Evolutionary conservation across 1,284 basidiomycete species (phyloP).

Genomic region (Ganoderma lingzhi): DNA sequence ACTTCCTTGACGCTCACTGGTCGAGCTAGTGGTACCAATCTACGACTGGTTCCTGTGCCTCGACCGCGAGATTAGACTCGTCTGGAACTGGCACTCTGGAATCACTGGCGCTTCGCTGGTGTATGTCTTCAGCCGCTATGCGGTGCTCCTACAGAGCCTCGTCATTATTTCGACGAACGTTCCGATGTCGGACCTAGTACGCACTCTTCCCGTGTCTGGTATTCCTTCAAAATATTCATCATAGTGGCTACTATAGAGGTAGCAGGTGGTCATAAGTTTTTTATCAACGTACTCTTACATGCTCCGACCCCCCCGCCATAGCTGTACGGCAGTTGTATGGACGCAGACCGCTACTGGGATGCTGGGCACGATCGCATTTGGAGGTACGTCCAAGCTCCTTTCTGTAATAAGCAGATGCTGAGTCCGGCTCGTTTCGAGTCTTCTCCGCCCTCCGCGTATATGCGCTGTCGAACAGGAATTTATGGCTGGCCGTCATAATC

Average conservation of each 20-base stretch:
- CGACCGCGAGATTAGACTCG: background rate
- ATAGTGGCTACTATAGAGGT: background rate
- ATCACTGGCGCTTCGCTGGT: background rate
- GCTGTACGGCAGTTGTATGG: background rate
- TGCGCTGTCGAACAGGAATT: background rate
- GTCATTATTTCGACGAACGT: background rate
- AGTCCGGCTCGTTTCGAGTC: too few species aligned
- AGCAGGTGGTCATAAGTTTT: background rate
- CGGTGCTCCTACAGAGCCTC: background rate
- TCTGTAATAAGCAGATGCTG: too few species aligned
- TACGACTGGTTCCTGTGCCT: slow-evolving; percentile 1
- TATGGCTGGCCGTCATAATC: background rate
- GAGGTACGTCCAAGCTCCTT: background rate
- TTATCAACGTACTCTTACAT: background rate
- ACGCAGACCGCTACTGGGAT: background rate
- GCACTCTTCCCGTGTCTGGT: background rate
- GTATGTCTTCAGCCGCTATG: background rate
- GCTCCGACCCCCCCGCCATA: background rate
- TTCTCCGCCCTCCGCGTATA: background rate
- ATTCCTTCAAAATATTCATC: background rate
- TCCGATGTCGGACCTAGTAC: background rate
- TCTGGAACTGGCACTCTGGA: background rate
- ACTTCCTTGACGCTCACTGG: background rate
- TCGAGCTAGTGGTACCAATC: background rate
- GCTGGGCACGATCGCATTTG: background rate